These are phyloP conservation scores for Aquilaria malaccensis DNA, from an alignment of 345 rosid species.

Conservation along the genomic window DNA sequence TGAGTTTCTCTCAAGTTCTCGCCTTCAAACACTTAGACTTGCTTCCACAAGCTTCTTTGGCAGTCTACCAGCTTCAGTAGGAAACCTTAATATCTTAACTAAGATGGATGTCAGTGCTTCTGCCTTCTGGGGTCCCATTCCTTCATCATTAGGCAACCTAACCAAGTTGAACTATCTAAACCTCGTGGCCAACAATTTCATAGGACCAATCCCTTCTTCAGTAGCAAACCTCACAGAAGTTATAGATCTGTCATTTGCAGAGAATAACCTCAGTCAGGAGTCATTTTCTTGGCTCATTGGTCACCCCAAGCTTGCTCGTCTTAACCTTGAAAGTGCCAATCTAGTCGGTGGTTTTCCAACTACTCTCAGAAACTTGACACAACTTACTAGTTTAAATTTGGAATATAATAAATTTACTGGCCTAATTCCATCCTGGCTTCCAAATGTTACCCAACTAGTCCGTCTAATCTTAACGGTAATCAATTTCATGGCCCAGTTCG, in stretches of 20 bases:
- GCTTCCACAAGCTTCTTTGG: no score
- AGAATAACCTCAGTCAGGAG: neutral
- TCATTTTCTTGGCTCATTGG: neutral
- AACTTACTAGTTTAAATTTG: neutral
- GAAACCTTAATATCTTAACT: no score
- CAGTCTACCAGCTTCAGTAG: no score
- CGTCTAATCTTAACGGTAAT: neutral
- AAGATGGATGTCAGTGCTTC: no score
- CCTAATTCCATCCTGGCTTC: no score
- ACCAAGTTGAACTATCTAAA: neutral
- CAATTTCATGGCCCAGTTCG: neutral
- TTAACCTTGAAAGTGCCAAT: neutral
- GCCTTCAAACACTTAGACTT: no score
- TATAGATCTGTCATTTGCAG: neutral
- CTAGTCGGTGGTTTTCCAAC: neutral
- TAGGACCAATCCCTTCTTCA: neutral
- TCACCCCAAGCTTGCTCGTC: neutral
- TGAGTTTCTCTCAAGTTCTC: no score
- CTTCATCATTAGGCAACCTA: no score
- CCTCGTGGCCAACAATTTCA: neutral
- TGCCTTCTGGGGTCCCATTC: no score
- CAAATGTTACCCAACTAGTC: neutral
- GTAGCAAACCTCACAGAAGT: neutral
- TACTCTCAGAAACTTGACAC: neutral
- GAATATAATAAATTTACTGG: neutral